These are phyloP conservation scores for Lumnitzera racemosa DNA, from an alignment of 345 rosid genomes.

Conservation along the genomic window DNA sequence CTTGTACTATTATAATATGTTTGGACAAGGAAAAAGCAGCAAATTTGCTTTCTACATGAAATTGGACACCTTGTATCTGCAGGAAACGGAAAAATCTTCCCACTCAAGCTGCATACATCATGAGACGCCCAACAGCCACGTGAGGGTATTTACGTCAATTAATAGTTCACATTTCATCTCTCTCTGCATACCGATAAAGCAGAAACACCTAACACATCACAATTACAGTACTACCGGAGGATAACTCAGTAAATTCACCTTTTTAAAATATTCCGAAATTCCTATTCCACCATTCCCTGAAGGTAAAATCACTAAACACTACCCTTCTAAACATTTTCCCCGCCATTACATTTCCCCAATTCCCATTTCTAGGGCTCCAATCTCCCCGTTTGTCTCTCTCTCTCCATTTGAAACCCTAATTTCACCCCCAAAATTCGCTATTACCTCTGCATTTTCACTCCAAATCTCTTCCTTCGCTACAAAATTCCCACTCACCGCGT, in stretches of 20 bases:
- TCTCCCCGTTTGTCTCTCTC: neutral
- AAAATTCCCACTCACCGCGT: constrained; percentile 10
- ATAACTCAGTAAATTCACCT: neutral
- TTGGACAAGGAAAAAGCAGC: too few relatives aligned
- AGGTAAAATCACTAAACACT: neutral
- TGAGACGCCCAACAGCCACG: too few relatives aligned
- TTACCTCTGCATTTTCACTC: constrained; percentile 2
- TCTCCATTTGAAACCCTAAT: neutral
- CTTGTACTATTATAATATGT: too few relatives aligned
- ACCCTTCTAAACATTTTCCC: constrained; percentile 10
- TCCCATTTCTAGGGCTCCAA: constrained; percentile 15
- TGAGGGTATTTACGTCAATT: neutral
- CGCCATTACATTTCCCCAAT: constrained; percentile 13
- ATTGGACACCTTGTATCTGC: too few relatives aligned
- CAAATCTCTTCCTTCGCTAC: constrained; percentile 13
- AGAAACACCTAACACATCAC: too few relatives aligned
- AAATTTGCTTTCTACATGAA: too few relatives aligned
- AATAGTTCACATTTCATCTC: neutral
- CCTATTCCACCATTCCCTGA: neutral
- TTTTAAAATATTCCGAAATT: neutral
- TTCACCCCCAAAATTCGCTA: neutral
- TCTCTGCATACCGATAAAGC: neutral
- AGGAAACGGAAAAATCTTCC: too few relatives aligned
- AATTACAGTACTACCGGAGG: too few relatives aligned
- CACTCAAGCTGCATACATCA: too few relatives aligned